A percentile compares a stretch with the other conserved stretches of the same genome.
phyloP scores from a whole-genome alignment of 1,284 basidiomycete genomes.

The Chalciporus sp. region DNA sequence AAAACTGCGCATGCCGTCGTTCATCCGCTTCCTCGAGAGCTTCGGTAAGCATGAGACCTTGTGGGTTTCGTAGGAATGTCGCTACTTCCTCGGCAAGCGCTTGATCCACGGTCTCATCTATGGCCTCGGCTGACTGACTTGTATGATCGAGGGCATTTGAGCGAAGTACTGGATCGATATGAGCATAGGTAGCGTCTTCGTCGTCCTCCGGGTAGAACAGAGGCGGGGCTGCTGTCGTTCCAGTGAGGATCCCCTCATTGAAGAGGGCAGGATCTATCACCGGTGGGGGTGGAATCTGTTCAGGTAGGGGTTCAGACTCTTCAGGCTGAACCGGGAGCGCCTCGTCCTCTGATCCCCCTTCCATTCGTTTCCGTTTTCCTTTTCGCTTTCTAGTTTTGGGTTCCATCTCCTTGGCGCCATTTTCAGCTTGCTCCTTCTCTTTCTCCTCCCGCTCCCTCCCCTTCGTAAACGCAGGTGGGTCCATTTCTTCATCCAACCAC shows the following conservation, averaged over 20 bases:
- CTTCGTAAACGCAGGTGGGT: constrained; percentile 86
- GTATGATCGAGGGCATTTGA: constrained; percentile 17
- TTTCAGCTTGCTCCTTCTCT: constrained; percentile 47
- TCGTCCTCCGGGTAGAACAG: constrained; percentile 47
- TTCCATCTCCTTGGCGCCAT: constrained; percentile 39
- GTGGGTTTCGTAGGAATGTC: constrained; percentile 58
- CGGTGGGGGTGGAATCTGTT: constrained; percentile 34
- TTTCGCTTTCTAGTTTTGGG: constrained; percentile 35
- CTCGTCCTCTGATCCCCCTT: constrained; percentile 44
- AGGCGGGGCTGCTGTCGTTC: constrained; percentile 29
- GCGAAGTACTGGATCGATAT: constrained; percentile 64
- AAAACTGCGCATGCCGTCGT: constrained; percentile 53
- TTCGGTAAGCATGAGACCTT: constrained; percentile 55
- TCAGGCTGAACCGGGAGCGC: constrained; percentile 23
- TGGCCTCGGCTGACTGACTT: constrained; percentile 20
- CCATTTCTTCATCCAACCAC: constrained; percentile 90
- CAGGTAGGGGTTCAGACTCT: constrained; percentile 13
- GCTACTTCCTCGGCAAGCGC: constrained; percentile 68
- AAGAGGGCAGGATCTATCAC: constrained; percentile 44
- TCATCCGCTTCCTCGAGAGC: constrained; percentile 68
- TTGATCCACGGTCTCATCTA: constrained; percentile 53
- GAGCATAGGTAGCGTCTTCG: constrained; percentile 43
- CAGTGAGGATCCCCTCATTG: constrained; percentile 44
- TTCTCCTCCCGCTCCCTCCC: constrained; percentile 72
- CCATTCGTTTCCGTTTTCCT: constrained; percentile 45